Conservation (phyloP, 768 basidiomycete genomes). For the Hebeloma cylindrosporum region DNA sequence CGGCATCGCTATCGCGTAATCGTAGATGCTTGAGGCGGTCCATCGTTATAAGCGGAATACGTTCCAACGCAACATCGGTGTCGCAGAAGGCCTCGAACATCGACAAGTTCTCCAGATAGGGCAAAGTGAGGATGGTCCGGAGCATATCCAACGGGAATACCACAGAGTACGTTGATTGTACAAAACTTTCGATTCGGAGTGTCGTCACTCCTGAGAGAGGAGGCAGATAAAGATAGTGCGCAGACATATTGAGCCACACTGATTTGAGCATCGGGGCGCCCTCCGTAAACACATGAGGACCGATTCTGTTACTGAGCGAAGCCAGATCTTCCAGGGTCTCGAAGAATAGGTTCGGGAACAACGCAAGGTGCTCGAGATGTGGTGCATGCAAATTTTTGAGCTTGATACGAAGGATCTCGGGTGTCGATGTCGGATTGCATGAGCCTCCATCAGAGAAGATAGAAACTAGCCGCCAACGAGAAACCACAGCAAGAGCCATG, state of each 20-base stretch:
- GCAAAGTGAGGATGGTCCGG: conserved; percentile 14
- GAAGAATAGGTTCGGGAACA: conserved; percentile 1
- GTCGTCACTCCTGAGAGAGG: conserved; percentile 19
- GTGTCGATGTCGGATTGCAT: not conserved
- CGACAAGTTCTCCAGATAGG: conserved; percentile 17
- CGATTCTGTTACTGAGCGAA: not conserved
- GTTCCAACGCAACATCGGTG: too few relatives aligned
- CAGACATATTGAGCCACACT: conserved; percentile 13
- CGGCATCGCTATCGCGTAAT: conserved; percentile 3
- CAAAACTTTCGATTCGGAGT: conserved; percentile 18
- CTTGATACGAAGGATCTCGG: not conserved
- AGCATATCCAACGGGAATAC: not conserved
- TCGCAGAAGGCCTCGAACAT: not conserved
- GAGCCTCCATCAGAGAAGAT: conserved; percentile 9
- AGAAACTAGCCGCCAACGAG: conserved; percentile 20
- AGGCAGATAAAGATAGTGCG: conserved; percentile 3
- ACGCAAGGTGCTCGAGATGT: conserved; percentile 17
- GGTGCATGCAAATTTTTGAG: too few relatives aligned
- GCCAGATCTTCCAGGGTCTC: not conserved
- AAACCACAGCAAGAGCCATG: conserved; percentile 4
- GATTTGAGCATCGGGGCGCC: conserved; percentile 20
- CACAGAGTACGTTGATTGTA: not conserved
- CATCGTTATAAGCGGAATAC: conserved; percentile 10
- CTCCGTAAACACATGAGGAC: conserved; percentile 15
- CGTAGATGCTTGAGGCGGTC: conserved; percentile 19